phyloP scores from a whole-genome alignment of 805 yeast genomes.

The Ogataea ramenticola region DNA sequence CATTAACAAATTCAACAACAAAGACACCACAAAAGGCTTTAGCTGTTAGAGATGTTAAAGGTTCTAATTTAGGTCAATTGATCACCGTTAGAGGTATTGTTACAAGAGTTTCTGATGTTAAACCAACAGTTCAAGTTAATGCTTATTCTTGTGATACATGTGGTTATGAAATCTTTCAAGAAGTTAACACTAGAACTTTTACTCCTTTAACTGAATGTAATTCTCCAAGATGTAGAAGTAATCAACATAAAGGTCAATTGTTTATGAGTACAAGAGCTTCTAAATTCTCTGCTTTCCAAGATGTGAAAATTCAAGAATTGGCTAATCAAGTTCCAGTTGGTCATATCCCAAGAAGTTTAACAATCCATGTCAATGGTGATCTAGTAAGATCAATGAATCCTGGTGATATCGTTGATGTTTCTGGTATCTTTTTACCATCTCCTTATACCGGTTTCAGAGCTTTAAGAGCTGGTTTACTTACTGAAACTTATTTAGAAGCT shows the following conservation, averaged over 20 bases:
- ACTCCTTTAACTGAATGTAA: conserved; percentile 87
- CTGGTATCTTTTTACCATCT: conserved; percentile 88
- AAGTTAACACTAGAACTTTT: conserved; percentile 76
- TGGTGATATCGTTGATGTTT: conserved; percentile 89
- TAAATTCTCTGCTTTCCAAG: conserved; percentile 92
- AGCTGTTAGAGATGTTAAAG: conserved; percentile 87
- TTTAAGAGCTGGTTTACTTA: conserved; percentile 81
- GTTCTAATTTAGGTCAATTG: conserved; percentile 73
- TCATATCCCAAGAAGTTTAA: conserved; percentile 85
- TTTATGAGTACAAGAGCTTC: conserved; percentile 94
- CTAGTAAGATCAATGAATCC: conserved; percentile 83
- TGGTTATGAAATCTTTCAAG: conserved; percentile 95
- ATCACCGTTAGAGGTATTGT: conserved; percentile 92
- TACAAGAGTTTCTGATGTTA: conserved; percentile 93
- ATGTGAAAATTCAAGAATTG: conserved; percentile 88
- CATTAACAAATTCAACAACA: conserved; percentile 40
- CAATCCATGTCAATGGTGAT: conserved; percentile 87
- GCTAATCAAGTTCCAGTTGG: conserved; percentile 97
- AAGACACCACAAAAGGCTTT: conserved; percentile 45
- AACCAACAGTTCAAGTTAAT: conserved; percentile 82
- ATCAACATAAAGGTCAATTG: conserved; percentile 80
- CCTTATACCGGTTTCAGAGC: conserved; percentile 97
- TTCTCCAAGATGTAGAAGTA: conserved; percentile 68
- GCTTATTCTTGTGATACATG: conserved; percentile 98
- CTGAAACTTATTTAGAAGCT: conserved; percentile 90